phyloP scores from a whole-genome alignment of 2,329 filamentous ascomycete genomes.

The Hypoxylon sp. region DNA sequence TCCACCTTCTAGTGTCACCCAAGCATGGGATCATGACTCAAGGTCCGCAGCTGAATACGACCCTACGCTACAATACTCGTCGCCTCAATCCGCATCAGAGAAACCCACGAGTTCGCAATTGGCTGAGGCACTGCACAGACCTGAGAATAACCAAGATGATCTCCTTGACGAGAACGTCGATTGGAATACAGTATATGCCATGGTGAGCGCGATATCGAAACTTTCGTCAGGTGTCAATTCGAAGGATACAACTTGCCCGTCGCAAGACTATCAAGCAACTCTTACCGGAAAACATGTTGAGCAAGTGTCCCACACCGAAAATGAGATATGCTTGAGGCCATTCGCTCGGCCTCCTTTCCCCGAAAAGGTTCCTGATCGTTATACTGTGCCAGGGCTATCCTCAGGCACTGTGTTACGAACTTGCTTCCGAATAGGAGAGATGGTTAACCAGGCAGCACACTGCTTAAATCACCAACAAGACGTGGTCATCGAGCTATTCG shows the following conservation, averaged over 20 bases:
- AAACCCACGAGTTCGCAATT: constrained; percentile 1
- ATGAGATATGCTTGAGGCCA: constrained; percentile 46
- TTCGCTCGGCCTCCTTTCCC: constrained; percentile 64
- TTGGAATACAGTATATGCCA: constrained; percentile 49
- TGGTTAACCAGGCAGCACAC: constrained; percentile 56
- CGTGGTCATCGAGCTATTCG: constrained; percentile 69
- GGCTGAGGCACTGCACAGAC: background rate
- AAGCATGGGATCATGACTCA: constrained; percentile 46
- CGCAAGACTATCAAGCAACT: constrained; percentile 1
- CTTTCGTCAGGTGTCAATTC: constrained; percentile 12
- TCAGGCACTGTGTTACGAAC: constrained; percentile 59
- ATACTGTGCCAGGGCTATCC: constrained; percentile 61
- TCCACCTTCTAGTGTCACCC: constrained; percentile 48
- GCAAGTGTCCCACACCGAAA: background rate
- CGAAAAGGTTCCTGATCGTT: constrained; percentile 57
- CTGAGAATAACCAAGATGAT: constrained; percentile 34
- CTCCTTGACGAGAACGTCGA: constrained; percentile 52
- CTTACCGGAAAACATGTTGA: background rate
- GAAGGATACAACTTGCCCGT: background rate
- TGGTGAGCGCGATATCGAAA: constrained; percentile 28
- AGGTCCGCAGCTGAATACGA: constrained; percentile 49
- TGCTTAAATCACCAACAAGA: constrained; percentile 48
- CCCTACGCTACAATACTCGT: constrained; percentile 48
- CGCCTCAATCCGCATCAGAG: constrained; percentile 35
- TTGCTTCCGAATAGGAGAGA: constrained; percentile 71